phyloP scores from a whole-genome alignment of 2,329 filamentous ascomycete genomes.

The Fusarium lyarnte region DNA sequence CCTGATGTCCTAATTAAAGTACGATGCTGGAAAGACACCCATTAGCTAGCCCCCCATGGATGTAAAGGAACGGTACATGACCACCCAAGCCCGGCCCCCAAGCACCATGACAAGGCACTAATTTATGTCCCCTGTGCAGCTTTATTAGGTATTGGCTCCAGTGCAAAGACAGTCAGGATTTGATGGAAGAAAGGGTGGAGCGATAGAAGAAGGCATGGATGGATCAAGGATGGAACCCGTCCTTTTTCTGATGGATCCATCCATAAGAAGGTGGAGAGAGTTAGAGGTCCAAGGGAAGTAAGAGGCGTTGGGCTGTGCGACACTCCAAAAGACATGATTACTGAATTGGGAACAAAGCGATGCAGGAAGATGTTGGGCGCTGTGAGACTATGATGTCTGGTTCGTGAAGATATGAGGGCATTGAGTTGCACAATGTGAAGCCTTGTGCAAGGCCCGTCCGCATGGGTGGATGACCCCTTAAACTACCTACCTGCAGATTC shows the following conservation, averaged over 20 bases:
- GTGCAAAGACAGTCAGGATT: slow-evolving; percentile 27
- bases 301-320: slow-evolving; percentile 10
- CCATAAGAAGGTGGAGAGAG: slow-evolving; percentile 11
- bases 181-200: slow-evolving; percentile 38
- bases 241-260: slow-evolving; percentile 29
- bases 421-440: slow-evolving; percentile 11
- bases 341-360: neutral
- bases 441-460: neutral
- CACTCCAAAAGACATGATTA: neutral
- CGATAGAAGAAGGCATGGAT: slow-evolving; percentile 13
- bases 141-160: slow-evolving; percentile 30
- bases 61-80: slow-evolving; percentile 6
- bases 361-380: neutral
- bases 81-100: slow-evolving; percentile 26
- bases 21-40: neutral
- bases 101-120: slow-evolving; percentile 36
- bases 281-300: neutral
- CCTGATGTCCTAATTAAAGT: slow-evolving; percentile 1
- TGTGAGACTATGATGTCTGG: neutral
- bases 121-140: slow-evolving; percentile 38
- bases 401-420: neutral
- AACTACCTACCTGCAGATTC: neutral
- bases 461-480: slow-evolving; percentile 9
- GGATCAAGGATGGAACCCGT: slow-evolving; percentile 33
- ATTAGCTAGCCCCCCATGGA: slow-evolving; percentile 5